Base-by-base conservation (phyloP, 352 stramenopile genomes). In the Phytophthora boehmeriae region DNA sequence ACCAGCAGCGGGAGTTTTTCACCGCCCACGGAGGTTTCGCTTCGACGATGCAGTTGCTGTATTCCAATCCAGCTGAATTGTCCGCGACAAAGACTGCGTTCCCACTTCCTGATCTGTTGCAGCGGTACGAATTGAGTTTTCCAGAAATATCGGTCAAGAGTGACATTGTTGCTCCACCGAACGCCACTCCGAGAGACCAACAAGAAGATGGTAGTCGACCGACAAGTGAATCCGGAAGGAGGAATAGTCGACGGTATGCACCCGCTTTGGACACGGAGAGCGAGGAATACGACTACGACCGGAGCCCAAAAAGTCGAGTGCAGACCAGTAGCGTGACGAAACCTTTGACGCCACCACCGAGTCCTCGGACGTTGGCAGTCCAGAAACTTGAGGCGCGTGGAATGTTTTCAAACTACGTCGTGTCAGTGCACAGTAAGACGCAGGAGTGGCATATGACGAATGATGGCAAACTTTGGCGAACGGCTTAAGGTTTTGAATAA, bases 1-100 rank as follows among this genome's bases (percentile, higher is more conserved):
- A 92, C 47, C 67, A 71, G 55, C 80, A 92, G 65, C 77, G 75
- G 14, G 63, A 55, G 22, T 89, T 81, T 48, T 71, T 79, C 30
- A 59, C 64, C 2, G 45, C 53, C 17, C 66, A 88, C 28, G 59
- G 73, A 3, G 54, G 55, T 2, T 92, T 77, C 58, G 83, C 78
- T 1, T 74, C 64, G 6, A 75, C 57, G 1, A 75, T 87, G 51
- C 56, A 65, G 14, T 66, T 72, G 30, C 32, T 90, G 13, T 88
- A 87, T 22, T 44, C 10, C 49, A 56, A 41, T 22, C 3, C 23
- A 55, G 8, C 17, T 4, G 42, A 67, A 32, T 52, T 59, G 22
- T 35, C 30, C 17, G 50, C 39, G 36, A 10, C 14, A 2, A 44
- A 56, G 10, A 32, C 41, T 10, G 48, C 28, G 2, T 80, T 84